Base-by-base conservation (phyloP, 495 filamentous ascomycete genomes). In the Penicillium robsamsonii region DNA sequence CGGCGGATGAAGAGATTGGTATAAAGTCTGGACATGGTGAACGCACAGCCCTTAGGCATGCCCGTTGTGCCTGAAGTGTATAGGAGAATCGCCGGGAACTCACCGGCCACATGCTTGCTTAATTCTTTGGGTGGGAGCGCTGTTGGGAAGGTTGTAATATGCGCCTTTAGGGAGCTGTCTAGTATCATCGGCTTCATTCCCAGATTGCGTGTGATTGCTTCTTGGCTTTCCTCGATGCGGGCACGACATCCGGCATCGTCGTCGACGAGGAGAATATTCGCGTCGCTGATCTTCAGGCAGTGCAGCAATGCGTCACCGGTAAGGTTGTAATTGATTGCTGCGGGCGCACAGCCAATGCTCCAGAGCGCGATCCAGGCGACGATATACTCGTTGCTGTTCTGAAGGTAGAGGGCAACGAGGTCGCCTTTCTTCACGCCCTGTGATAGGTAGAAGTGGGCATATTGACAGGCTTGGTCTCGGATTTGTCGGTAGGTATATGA, bases 51-150 rank as follows among this genome's bases (percentile, higher is more conserved):
- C 67, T 88, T 88, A 13, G 85, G 82, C 55, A 86, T 59, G 3
- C 86, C 86, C 0, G 86, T 89, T 13, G 86, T 87, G 11, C 86
- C 85, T 18, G 83, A 89, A 0, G 88, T 91, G 63, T 88, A 91
- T 47, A 92, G 80, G 27, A 91, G 62, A 11, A 76, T 81, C 43
- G 84, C 75, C 0, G 87, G 83, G 49, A 74, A 83, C 11, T 69
- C 66, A 0, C 70, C 75, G 37, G 69, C 63, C 0, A 88, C 70
- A 17, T 73, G 69, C 77, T 13, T 71, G 70, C 10, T 59, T 25
- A 64, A 31, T 3, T 69, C 61, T 17, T 53, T 57, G 4, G 63
- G 60, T 5, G 83, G 81, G 17, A 81, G 64, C 31, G 73, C 74
- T 0, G 78, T 67, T 4, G 78, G 75, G 24, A 77, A 71, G 0